Evolutionary conservation across 1,139 yeast genomes (phyloP).

Genomic region (Arxiozyma telluris): DNA sequence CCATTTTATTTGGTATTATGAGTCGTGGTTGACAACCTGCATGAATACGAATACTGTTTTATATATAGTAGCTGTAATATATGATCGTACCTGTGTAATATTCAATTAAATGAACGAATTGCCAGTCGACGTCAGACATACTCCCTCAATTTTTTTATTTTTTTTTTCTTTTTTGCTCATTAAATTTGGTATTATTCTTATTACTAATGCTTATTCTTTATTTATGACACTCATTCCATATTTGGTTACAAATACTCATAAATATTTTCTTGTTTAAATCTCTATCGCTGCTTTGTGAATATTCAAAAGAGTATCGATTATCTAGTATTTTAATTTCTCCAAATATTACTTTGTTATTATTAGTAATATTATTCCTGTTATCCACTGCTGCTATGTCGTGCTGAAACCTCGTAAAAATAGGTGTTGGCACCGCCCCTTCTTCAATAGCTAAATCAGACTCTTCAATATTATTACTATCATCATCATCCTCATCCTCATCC

Average conservation of each 20-base stretch:
- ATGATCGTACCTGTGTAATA: no score
- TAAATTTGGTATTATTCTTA: conserved; percentile 1
- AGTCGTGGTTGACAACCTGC: not conserved
- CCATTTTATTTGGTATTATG: not conserved
- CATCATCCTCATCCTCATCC: conserved; percentile 5
- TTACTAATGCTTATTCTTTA: not conserved
- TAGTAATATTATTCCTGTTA: not conserved
- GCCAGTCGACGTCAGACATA: not conserved
- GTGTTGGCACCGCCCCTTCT: conserved; percentile 10
- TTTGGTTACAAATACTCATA: conserved; percentile 30
- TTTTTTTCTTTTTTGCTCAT: no score
- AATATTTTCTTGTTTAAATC: conserved; percentile 27
- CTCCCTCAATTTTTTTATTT: no score
- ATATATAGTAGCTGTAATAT: not conserved
- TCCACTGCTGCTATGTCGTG: conserved; percentile 1
- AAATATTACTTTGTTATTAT: conserved; percentile 5
- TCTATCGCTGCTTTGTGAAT: conserved; percentile 14
- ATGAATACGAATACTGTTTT: not conserved
- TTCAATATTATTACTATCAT: conserved; percentile 5
- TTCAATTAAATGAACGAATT: not conserved
- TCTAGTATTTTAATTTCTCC: conserved; percentile 22
- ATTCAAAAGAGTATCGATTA: conserved; percentile 25
- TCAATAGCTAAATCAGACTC: conserved; percentile 11
- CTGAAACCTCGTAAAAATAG: conserved; percentile 9
- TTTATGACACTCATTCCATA: conserved; percentile 27